phyloP scores from a whole-genome alignment of 441 rosid genomes.

The Bruguiera hainesii region DNA sequence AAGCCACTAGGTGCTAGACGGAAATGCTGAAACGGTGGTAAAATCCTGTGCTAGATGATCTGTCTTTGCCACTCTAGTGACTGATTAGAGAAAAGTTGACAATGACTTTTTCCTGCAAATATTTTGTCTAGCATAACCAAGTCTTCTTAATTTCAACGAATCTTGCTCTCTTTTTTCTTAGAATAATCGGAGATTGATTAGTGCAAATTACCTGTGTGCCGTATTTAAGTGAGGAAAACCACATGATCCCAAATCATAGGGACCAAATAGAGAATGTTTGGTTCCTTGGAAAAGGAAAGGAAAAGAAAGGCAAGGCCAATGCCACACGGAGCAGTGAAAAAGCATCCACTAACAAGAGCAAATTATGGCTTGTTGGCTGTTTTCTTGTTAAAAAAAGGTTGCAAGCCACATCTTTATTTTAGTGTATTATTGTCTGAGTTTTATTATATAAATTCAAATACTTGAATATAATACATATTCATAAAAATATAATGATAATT shows the following conservation, averaged over 20 bases:
- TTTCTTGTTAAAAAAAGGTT: too few species aligned
- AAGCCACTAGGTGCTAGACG: not conserved
- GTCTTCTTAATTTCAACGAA: not conserved
- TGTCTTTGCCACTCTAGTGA: not conserved
- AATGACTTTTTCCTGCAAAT: not conserved
- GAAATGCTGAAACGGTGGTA: not conserved
- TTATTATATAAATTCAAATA: too few species aligned
- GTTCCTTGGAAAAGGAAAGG: not conserved
- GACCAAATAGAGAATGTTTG: not conserved
- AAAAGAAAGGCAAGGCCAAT: too few species aligned
- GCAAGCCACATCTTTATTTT: too few species aligned
- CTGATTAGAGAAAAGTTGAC: conserved; percentile 1
- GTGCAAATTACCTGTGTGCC: not conserved
- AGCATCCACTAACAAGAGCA: not conserved
- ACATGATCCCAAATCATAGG: not conserved
- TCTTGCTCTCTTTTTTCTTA: not conserved
- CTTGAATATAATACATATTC: too few species aligned
- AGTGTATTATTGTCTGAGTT: too few species aligned
- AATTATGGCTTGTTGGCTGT: not conserved
- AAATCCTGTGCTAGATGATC: not conserved
- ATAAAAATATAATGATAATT: too few species aligned
- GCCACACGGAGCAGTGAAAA: not conserved
- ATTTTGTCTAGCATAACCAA: not conserved
- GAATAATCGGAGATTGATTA: not conserved
- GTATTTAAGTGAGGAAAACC: not conserved